phyloP scores from a whole-genome alignment of 192 early-diverging fungal genomes.

The Coemansia aciculifera region DNA sequence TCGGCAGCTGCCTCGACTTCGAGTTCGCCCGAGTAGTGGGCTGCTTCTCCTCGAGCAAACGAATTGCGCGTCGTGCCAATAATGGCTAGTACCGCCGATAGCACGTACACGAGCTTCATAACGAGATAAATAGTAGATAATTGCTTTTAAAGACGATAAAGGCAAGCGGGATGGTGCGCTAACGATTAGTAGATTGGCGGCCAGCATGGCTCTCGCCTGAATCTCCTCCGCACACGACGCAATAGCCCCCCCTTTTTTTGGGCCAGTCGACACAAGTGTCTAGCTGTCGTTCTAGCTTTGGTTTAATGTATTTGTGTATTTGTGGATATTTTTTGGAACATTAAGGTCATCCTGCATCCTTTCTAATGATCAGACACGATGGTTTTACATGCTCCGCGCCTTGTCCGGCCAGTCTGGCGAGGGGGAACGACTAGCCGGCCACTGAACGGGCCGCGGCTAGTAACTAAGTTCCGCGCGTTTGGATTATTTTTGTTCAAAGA shows the following conservation, averaged over 20 bases:
- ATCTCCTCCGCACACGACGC: background rate
- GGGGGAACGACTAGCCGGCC: conserved; percentile 47
- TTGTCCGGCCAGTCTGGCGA: conserved; percentile 48
- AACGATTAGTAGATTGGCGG: background rate
- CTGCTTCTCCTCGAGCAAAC: conserved; percentile 7
- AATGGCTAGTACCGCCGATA: conserved; percentile 15
- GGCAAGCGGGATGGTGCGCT: background rate
- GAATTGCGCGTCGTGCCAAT: conserved; percentile 12
- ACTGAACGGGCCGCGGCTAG: conserved; percentile 30
- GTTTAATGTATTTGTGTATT: background rate
- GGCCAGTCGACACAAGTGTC: background rate
- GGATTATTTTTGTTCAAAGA: conserved; percentile 49
- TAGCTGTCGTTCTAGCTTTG: too few species aligned
- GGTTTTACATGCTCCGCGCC: conserved; percentile 55
- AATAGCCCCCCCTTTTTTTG: background rate
- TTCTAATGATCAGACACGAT: conserved; percentile 48
- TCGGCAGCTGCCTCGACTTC: conserved; percentile 23
- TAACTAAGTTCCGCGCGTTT: conserved; percentile 49
- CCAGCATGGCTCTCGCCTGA: background rate
- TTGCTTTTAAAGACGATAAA: too few species aligned
- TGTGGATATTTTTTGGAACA: conserved; percentile 13
- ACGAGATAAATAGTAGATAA: background rate
- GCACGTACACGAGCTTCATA: conserved; percentile 16
- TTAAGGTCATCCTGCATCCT: conserved; percentile 52
- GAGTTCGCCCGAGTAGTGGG: conserved; percentile 33